Evolutionary conservation across 345 rosid species (phyloP), one percentile per base, ranked within the genome.

Genomic region (Alliaria petiolata): DNA sequence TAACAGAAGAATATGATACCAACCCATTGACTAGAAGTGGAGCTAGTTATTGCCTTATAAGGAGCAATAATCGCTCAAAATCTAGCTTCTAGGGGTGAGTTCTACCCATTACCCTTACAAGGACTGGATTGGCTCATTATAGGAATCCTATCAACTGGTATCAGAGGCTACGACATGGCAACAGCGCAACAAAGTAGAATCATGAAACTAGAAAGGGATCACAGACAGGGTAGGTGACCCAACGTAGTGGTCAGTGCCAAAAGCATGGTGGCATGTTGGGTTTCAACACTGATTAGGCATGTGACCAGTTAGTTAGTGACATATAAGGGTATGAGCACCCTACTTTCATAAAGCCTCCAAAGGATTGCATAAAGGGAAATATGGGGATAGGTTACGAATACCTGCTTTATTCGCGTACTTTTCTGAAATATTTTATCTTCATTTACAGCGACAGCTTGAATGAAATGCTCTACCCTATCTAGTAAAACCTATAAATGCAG

Each of bases 351-450:
- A 57, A 67, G 39, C 49, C 52, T 65, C 42, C 26, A 38, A 22
- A 44, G 7, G 46, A 12, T 51, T 68, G 43, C 16, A 45, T 25
- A 61, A 52, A 35, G 12, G 42, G 50, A 51, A 42, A 33, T 34
- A 22, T 5, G 63, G 62, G 62, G 17, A 53, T 45, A 43, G 17
- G 17, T 53, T 7, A 60, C 1, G 11, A 55, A 30, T 42, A 86
- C 98, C 97, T 87, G 90, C 73, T 92, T 91, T 75, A 92, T 86
- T 62, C 96, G 97, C 60, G 90, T 59, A 72, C 99, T 91, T 76
- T 92, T 95, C 84, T 95, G 97, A 82, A 95, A 95, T 58, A 95
- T 95, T 82, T 92, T 92, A 72, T 84, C 98, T 84, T 95, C 99
- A 70, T 85, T 55, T 44, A 82, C 84, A 76, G 99, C 86, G 63